Evolutionary conservation across 164 flowering plant genomes (phyloP).

Genomic region (Vitis cinerea): DNA sequence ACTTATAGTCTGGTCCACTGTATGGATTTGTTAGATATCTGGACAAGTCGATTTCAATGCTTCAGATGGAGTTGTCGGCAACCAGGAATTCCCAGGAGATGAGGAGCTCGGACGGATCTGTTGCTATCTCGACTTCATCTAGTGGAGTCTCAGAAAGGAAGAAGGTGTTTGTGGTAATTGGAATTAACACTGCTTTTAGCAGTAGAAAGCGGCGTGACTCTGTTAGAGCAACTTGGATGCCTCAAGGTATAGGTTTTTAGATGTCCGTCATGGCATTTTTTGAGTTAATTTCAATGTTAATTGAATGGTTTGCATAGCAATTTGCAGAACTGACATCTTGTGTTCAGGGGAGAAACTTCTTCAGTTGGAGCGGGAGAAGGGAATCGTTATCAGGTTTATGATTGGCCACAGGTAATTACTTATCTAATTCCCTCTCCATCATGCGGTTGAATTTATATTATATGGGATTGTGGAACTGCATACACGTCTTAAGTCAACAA

Average conservation of each 20-base stretch:
- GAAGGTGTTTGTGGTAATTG: constrained; percentile 87
- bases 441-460: neutral
- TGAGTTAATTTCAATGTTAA: neutral
- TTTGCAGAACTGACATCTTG: neutral
- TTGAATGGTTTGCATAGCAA: neutral
- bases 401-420: constrained; percentile 88
- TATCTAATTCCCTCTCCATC: no score
- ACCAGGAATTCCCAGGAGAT: constrained; percentile 50
- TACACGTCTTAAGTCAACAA: no score
- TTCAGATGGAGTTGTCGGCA: constrained; percentile 83
- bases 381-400: constrained; percentile 90
- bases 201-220: constrained; percentile 56
- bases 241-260: constrained; percentile 34
- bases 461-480: no score
- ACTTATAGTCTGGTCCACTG: neutral
- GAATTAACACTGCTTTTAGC: constrained; percentile 95
- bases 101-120: constrained; percentile 25
- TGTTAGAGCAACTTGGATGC: constrained; percentile 61
- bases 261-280: neutral
- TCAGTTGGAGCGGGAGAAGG: constrained; percentile 82
- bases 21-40: constrained; percentile 41
- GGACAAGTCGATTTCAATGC: constrained; percentile 73
- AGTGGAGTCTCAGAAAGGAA: constrained; percentile 35
- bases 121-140: constrained; percentile 14
- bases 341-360: constrained; percentile 71